Conservation (phyloP, 805 yeast species). For the Phaffomyces thermotolerans region DNA sequence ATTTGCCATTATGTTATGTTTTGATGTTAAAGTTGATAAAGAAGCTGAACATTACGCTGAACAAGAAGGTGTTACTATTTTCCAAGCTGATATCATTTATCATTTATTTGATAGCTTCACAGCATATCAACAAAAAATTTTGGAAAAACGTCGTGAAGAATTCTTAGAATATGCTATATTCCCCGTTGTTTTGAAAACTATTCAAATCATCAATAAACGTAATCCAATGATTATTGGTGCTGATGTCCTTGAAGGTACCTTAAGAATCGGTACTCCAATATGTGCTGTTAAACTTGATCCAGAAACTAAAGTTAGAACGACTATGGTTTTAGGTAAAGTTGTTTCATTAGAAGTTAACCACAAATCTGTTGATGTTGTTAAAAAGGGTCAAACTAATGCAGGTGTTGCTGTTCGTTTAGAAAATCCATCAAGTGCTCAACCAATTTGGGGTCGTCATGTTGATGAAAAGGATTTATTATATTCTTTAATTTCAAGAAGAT, state of each 20-base stretch:
- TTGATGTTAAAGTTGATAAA: slow-evolving; percentile 93
- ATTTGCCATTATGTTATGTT: slow-evolving; percentile 95
- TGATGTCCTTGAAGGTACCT: slow-evolving; percentile 86
- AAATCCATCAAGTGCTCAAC: slow-evolving; percentile 85
- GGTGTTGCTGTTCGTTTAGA: slow-evolving; percentile 99
- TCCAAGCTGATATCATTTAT: slow-evolving; percentile 94
- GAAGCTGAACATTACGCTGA: slow-evolving; percentile 98
- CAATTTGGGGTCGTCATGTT: slow-evolving; percentile 98
- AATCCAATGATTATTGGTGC: slow-evolving; percentile 99
- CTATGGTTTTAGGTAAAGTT: slow-evolving; percentile 76
- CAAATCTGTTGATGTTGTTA: slow-evolving; percentile 67
- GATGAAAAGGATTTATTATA: slow-evolving; percentile 87
- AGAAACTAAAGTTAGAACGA: slow-evolving; percentile 62
- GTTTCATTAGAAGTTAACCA: slow-evolving; percentile 94
- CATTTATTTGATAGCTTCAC: slow-evolving; percentile 94
- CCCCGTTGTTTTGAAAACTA: slow-evolving; percentile 92
- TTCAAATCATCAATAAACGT: slow-evolving; percentile 96
- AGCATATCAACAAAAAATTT: slow-evolving; percentile 79
- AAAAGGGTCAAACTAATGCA: slow-evolving; percentile 92
- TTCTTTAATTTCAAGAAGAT: slow-evolving; percentile 82
- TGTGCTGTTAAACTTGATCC: slow-evolving; percentile 91
- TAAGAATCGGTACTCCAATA: slow-evolving; percentile 90
- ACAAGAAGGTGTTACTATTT: slow-evolving; percentile 85
- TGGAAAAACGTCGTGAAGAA: slow-evolving; percentile 87
- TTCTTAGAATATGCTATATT: slow-evolving; percentile 82